These are phyloP conservation scores for Mycena belliarum DNA, from an alignment of 768 basidiomycete genomes.

Conservation along the genomic window DNA sequence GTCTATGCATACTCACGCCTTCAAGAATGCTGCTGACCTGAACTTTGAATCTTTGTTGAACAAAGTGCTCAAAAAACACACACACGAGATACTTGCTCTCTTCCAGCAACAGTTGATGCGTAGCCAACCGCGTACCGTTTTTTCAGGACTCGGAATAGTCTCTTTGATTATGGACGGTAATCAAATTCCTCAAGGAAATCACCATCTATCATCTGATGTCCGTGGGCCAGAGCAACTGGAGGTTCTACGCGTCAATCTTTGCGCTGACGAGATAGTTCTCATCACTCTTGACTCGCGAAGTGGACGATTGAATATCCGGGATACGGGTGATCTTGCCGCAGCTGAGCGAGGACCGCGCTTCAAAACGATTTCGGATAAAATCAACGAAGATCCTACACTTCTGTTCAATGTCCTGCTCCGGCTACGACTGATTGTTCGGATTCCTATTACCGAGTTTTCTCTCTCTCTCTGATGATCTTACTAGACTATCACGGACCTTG, in stretches of 20 bases:
- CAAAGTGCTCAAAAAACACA: conserved; percentile 65
- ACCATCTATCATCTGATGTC: background rate
- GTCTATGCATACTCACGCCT: background rate
- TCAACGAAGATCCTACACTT: conserved; percentile 70
- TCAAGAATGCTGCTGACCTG: conserved; percentile 63
- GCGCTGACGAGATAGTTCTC: conserved; percentile 73
- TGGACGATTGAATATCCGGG: conserved; percentile 74
- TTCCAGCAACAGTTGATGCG: conserved; percentile 58
- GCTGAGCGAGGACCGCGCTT: conserved; percentile 73
- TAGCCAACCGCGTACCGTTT: conserved; percentile 53
- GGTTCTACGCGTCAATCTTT: conserved; percentile 68
- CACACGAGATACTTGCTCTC: conserved; percentile 56
- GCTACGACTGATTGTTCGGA: conserved; percentile 64
- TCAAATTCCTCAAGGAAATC: background rate
- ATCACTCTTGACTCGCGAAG: conserved; percentile 81
- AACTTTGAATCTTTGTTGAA: conserved; percentile 74
- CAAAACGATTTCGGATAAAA: conserved; percentile 50
- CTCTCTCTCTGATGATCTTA: background rate
- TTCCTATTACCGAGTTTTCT: background rate
- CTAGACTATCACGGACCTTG: conserved; percentile 82
- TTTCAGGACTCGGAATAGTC: conserved; percentile 63
- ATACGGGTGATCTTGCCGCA: conserved; percentile 79
- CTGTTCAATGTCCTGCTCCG: conserved; percentile 58
- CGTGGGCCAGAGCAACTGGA: conserved; percentile 47
- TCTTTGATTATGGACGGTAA: conserved; percentile 57